A percentile compares a stretch with the other conserved stretches of the same genome.
These are phyloP conservation scores for Phytophthora palmivora DNA, from an alignment of 352 stramenopile genomes.

Conservation along the genomic window DNA sequence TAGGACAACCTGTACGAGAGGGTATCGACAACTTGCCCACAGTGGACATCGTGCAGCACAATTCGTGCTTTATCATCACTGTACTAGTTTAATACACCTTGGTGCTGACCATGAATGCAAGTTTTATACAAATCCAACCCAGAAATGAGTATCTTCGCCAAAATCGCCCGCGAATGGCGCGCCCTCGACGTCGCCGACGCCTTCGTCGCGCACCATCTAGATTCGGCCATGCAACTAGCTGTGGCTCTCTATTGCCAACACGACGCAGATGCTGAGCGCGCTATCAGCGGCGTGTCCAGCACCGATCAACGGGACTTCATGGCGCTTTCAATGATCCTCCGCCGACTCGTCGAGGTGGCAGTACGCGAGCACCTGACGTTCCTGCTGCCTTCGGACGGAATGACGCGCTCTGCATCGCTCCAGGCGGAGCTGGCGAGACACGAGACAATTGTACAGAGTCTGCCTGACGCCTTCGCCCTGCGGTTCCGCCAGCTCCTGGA, in stretches of 20 bases:
- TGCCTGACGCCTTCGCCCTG: conserved; percentile 52
- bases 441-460: conserved; percentile 40
- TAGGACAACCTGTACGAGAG: too few relatives aligned
- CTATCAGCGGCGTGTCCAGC: conserved; percentile 8
- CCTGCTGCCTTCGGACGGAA: conserved; percentile 35
- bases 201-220: conserved; percentile 40
- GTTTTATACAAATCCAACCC: too few relatives aligned
- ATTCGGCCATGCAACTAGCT: conserved; percentile 39
- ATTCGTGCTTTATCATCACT: too few relatives aligned
- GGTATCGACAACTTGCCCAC: too few relatives aligned
- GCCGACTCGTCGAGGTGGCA: conserved; percentile 50
- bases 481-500: conserved; percentile 53
- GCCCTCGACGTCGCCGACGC: conserved; percentile 25
- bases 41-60: too few relatives aligned
- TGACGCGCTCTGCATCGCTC: conserved; percentile 20
- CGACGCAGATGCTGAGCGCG: conserved; percentile 10
- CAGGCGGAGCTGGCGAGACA: conserved; percentile 41
- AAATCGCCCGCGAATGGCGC: conserved; percentile 48
- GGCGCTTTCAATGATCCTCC: conserved; percentile 42
- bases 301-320: conserved; percentile 52
- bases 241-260: conserved; percentile 39
- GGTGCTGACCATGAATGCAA: too few relatives aligned
- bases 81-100: too few relatives aligned
- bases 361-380: conserved; percentile 64
- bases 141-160: conserved; percentile 44